phyloP scores from a whole-genome alignment of 768 basidiomycete species.

The Macrolepiota dolichaula region DNA sequence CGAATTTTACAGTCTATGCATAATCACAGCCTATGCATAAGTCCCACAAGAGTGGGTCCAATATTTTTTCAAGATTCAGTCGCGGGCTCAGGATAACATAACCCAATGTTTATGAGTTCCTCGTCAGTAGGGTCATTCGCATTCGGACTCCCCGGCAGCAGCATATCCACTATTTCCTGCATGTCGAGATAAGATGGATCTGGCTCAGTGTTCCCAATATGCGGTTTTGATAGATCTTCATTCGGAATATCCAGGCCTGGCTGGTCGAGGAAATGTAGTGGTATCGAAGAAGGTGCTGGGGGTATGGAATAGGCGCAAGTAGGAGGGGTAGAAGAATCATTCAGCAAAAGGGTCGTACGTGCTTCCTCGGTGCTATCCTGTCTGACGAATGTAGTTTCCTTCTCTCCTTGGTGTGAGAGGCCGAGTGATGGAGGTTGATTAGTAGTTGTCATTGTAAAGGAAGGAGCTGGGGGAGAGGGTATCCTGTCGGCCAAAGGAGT shows the following conservation, averaged over 20 bases:
- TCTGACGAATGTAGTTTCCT: background rate
- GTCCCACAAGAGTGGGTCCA: no score
- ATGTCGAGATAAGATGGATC: background rate
- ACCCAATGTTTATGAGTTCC: slow-evolving; percentile 2
- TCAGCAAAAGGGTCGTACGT: background rate
- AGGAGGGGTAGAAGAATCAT: background rate
- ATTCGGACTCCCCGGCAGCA: background rate
- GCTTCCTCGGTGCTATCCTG: background rate
- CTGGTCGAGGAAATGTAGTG: background rate
- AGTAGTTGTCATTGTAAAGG: background rate
- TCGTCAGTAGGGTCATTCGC: background rate
- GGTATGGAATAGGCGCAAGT: no score
- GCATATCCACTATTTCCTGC: slow-evolving; percentile 4
- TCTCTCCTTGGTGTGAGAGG: background rate
- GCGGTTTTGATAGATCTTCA: background rate
- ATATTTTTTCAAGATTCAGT: background rate
- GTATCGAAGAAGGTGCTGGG: background rate
- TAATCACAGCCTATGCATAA: no score
- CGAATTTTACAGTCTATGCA: no score
- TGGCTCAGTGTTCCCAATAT: background rate
- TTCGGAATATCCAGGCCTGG: background rate
- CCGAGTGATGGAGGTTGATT: background rate
- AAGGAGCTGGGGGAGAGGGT: background rate
- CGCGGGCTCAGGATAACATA: background rate
- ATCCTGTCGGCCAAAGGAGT: background rate